Base-by-base conservation (phyloP, 805 yeast species). In the Millerago galiae region DNA sequence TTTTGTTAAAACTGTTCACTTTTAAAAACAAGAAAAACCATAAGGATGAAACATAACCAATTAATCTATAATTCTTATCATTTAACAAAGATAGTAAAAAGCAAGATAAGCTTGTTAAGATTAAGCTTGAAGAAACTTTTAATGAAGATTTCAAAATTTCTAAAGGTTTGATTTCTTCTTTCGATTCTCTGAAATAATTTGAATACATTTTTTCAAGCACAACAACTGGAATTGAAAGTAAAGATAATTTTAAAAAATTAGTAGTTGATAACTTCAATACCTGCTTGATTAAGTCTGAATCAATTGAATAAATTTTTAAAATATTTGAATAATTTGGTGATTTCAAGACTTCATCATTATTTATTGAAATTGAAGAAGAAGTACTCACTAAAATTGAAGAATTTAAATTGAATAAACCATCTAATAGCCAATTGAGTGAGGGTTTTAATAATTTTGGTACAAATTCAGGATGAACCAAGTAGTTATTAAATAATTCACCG, bases 401-500 rank as follows among this genome's bases (percentile, higher is more conserved):
- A 27, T 42, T 52, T 1, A 16, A 17, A 15, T 52, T 54, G 16
- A 52, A 33, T 3, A 52, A 27, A 3, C 46, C 56, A 4, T 32
- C 24, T 15, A 45, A 42, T n/a, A 50, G 26, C 24, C 26, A 42
- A 7, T 34, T 40, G 11, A 44, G 30, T 1, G 44, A 5, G 12
- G 26, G 38, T 5, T 38, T 37, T 8, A 47, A 15, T 9, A 38
- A 9, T 1, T 28, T 32, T 15, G 59, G 55, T 3, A 50, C 31
- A 10, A 42, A 28, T n/a, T 40, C 41, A 7, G 60, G 58, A 21
- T 45, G 42, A 5, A 38, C 9, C 15, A 41, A 7, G 38, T 45
- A 25, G 38, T 42, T 16, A n/a, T 46, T 47, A 14, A 48, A 43
- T 1, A 53, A 26, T 38, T 53, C 53, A 37, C 48, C 41, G 6